Conservation (phyloP, 192 early-diverging fungal species). For the Entophlyctis helioformis region DNA sequence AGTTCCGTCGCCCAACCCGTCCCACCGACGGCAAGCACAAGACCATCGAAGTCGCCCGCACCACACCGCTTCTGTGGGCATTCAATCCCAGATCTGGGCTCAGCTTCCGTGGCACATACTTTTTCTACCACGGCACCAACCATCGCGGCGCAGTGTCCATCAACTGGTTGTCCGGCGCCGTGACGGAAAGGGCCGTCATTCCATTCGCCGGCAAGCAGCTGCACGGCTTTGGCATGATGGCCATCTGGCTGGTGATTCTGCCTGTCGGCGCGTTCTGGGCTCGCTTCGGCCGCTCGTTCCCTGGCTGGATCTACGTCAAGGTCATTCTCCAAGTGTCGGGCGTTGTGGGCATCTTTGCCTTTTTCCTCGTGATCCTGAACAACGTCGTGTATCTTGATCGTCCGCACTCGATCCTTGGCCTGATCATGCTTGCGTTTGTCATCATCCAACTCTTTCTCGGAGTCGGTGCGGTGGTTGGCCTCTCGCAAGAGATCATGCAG, state of each 20-base stretch:
- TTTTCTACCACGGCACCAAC: constrained; percentile 11
- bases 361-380: constrained; percentile 11
- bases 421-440: constrained; percentile 12
- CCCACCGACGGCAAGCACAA: constrained; percentile 13
- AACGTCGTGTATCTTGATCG: constrained; percentile 11
- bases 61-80: constrained; percentile 17
- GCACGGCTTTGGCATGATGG: constrained; percentile 27
- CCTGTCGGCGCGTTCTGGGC: constrained; percentile 23
- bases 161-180: constrained; percentile 1
- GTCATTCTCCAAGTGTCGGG: constrained; percentile 18
- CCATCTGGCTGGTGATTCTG: constrained; percentile 21
- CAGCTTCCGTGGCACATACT: constrained; percentile 3
- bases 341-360: constrained; percentile 6
- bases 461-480: too few relatives aligned
- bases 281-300: constrained; percentile 16
- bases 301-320: constrained; percentile 20
- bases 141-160: constrained; percentile 10
- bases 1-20: constrained; percentile 5
- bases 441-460: constrained; percentile 21
- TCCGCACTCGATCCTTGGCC: constrained; percentile 22
- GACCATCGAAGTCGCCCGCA: background rate
- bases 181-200: background rate
- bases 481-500: too few relatives aligned
- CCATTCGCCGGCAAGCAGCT: constrained; percentile 8
- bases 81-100: constrained; percentile 15